phyloP scores from a whole-genome alignment of 768 basidiomycete species.

The Ramaria sp. region DNA sequence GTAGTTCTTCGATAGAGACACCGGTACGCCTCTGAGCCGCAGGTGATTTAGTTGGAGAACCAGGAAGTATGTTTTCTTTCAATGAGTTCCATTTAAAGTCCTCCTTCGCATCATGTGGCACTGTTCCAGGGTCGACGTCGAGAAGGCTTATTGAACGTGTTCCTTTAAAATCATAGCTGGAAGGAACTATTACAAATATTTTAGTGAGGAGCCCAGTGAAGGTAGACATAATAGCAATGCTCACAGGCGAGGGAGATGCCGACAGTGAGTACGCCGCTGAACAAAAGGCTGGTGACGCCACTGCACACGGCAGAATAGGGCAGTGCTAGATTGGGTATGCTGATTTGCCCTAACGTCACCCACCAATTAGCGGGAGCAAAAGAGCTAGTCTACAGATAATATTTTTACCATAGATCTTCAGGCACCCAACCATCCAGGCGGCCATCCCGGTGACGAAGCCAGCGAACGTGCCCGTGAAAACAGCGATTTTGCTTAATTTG shows the following conservation, averaged over 20 bases:
- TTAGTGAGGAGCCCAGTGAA: conserved; percentile 3
- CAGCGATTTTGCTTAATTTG: conserved; percentile 30
- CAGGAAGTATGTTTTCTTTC: background rate
- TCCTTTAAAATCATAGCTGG: conserved; percentile 27
- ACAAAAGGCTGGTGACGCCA: conserved; percentile 25
- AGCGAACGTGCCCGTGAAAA: conserved; percentile 29
- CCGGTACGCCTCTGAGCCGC: background rate
- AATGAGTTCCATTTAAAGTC: background rate
- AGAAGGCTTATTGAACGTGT: conserved; percentile 25
- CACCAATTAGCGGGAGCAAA: background rate
- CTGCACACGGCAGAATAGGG: conserved; percentile 31
- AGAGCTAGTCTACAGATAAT: background rate
- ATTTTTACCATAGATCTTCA: conserved; percentile 32
- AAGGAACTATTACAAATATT: conserved; percentile 18
- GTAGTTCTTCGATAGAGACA: background rate
- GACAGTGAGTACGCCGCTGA: conserved; percentile 27
- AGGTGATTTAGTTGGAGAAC: background rate
- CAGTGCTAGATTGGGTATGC: conserved; percentile 25
- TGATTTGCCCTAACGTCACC: conserved; percentile 22
- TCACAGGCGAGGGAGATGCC: conserved; percentile 25
- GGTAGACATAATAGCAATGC: background rate
- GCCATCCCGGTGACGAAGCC: conserved; percentile 20
- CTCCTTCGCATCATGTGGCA: background rate
- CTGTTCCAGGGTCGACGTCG: conserved; percentile 16
- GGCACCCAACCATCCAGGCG: conserved; percentile 42